Base-by-base conservation (phyloP, 768 basidiomycete species). In the Exsudoporus frostii region DNA sequence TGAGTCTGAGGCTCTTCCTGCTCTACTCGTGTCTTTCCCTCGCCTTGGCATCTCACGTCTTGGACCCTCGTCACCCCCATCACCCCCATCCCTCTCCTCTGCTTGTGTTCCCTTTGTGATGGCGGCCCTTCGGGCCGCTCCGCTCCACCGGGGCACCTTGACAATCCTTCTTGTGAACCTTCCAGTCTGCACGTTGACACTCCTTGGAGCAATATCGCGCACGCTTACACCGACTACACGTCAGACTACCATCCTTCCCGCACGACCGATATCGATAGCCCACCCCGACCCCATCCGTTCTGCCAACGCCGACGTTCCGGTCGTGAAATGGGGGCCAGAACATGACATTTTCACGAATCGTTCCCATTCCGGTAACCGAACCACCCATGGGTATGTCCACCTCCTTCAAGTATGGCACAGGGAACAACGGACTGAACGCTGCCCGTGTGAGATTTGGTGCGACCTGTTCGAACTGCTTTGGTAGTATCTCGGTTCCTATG, bases 371-470 rank as follows among this genome's bases (percentile, higher is more conserved):
- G 15, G 6, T 27, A 5, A 0, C 22, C 8, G 6, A 14, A 10
- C 14, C 46, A 0, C 27, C 44, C 7, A 17, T 7, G 17, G 50
- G 53, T 4, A 50, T 22, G 17, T 49, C 41, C 33, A 39, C 47
- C 32, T 58, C 67, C 55, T 79, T 76, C 58, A 81, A 53, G 56
- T 78, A 81, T 5, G 80, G 70, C 7, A 79, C 76, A 0, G 78
- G 67, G 50, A 84, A 84, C 5, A 85, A 62, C 0, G 81, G 84
- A 5, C 76, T 72, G 14, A 86, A 65, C 0, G 79, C 83, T 3
- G 80, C 68, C n/a, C 82, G 66, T 0, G 78, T 82, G 7, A 74
- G 74, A 53, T 74, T 74, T 4, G 74, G 74, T 22, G 30, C 72
- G 67, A 47, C 79, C 51, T 9, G 36, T 48, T 69, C 63, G 77